phyloP scores from a whole-genome alignment of 1,284 basidiomycete genomes.

The Ganoderma meredithae region DNA sequence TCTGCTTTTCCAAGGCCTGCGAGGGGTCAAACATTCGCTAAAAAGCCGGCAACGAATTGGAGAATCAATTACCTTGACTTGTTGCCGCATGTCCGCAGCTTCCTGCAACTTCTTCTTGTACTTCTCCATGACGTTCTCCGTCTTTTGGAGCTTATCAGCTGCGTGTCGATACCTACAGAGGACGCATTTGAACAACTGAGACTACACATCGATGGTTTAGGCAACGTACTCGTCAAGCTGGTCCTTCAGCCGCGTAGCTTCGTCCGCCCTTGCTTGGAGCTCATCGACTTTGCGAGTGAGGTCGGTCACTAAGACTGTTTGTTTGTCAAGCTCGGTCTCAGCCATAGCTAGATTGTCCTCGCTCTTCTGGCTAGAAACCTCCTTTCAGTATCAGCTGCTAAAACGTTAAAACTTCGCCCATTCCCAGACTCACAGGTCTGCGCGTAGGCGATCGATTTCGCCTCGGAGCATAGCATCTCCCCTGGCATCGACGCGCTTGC shows the following conservation, averaged over 20 bases:
- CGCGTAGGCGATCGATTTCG: conserved; percentile 82
- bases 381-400: conserved; percentile 38
- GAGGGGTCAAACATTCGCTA: conserved; percentile 5
- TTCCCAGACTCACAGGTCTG: conserved; percentile 74
- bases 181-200: not conserved
- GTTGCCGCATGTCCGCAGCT: conserved; percentile 85
- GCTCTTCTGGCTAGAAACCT: conserved; percentile 78
- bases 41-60: not conserved
- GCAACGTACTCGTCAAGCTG: conserved; percentile 88
- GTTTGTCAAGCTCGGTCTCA: conserved; percentile 83
- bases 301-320: conserved; percentile 71
- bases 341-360: conserved; percentile 86
- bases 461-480: conserved; percentile 73
- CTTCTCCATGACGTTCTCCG: conserved; percentile 98
- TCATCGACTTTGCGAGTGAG: conserved; percentile 85
- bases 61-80: conserved; percentile 71
- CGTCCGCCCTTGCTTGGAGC: conserved; percentile 79
- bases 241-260: conserved; percentile 85
- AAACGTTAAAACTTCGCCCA: not conserved
- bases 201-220: not conserved
- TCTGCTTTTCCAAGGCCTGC: conserved; percentile 91
- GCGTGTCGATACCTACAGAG: conserved; percentile 81
- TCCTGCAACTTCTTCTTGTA: conserved; percentile 99
- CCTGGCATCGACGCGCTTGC: conserved; percentile 64
- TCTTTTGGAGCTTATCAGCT: conserved; percentile 90